Conservation (phyloP, 2,329 filamentous ascomycete genomes). For the Fusarium duplospermum region DNA sequence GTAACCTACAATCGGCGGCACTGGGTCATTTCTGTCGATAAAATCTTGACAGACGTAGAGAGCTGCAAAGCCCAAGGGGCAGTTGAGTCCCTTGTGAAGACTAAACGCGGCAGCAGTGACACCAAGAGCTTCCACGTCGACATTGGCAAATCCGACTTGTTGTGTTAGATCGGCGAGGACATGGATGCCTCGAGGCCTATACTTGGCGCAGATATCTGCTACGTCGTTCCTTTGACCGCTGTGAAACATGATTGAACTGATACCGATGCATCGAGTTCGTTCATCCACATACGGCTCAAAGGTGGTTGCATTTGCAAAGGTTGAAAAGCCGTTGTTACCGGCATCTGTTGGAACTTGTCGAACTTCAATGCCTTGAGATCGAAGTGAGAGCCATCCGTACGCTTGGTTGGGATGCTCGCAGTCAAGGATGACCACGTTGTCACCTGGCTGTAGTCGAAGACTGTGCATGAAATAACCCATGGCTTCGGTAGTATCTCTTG, state of each 20-base stretch:
- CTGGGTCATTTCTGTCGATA: slow-evolving; percentile 35
- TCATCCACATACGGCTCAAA: slow-evolving; percentile 47
- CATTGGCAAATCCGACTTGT: slow-evolving; percentile 47
- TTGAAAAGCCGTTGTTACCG: background rate
- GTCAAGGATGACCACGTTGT: slow-evolving; percentile 49
- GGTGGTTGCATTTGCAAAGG: slow-evolving; percentile 5
- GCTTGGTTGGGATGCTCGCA: slow-evolving; percentile 49
- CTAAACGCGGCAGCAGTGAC: slow-evolving; percentile 48
- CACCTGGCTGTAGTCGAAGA: slow-evolving; percentile 40
- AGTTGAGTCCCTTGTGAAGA: slow-evolving; percentile 49
- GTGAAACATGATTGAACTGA: slow-evolving; percentile 50
- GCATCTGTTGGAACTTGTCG: slow-evolving; percentile 21
- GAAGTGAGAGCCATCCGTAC: slow-evolving; percentile 46
- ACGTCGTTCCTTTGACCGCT: slow-evolving; percentile 49
- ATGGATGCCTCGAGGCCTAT: slow-evolving; percentile 44
- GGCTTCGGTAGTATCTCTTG: slow-evolving; percentile 49
- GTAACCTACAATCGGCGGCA: slow-evolving; percentile 45
- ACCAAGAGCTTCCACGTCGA: slow-evolving; percentile 42
- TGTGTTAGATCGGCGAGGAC: slow-evolving; percentile 48
- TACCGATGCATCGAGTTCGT: slow-evolving; percentile 45
- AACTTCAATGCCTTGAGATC: slow-evolving; percentile 44
- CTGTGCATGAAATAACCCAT: slow-evolving; percentile 44
- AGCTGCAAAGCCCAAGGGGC: slow-evolving; percentile 45
- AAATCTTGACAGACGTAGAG: slow-evolving; percentile 45
- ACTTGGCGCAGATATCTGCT: slow-evolving; percentile 40